Conservation (phyloP, 192 early-diverging fungal species). For the Powellomyces hirtus region DNA sequence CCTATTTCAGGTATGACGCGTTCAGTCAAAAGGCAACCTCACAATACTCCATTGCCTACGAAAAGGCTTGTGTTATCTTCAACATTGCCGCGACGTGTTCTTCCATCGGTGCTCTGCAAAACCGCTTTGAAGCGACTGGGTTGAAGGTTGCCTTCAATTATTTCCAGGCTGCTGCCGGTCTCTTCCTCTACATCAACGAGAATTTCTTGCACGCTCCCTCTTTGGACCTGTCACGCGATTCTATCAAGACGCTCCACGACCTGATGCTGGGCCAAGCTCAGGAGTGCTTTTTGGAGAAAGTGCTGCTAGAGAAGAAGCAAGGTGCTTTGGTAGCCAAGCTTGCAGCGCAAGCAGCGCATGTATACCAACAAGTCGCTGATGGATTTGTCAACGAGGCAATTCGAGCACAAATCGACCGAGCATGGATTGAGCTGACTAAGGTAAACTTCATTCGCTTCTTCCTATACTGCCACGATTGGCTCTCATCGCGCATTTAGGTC, state of each 20-base stretch:
- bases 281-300: conserved; percentile 87
- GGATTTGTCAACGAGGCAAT: conserved; percentile 62
- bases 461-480: too few relatives aligned
- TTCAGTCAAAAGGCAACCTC: conserved; percentile 76
- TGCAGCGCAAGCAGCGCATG: conserved; percentile 55
- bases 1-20: conserved; percentile 64
- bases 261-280: conserved; percentile 95
- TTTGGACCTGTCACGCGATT: conserved; percentile 84
- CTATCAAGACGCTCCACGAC: conserved; percentile 77
- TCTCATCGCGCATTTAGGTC: conserved; percentile 46
- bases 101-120: conserved; percentile 71
- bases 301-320: conserved; percentile 83
- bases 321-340: conserved; percentile 87
- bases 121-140: conserved; percentile 69
- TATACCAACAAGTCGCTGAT: conserved; percentile 76
- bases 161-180: conserved; percentile 91
- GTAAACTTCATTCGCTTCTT: conserved; percentile 27
- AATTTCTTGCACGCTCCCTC: conserved; percentile 98
- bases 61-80: conserved; percentile 95
- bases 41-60: conserved; percentile 94
- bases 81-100: conserved; percentile 80
- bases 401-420: conserved; percentile 70
- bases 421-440: conserved; percentile 80
- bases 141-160: conserved; percentile 85
- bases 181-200: conserved; percentile 94